phyloP scores from a whole-genome alignment of 345 rosid species.

The Heritiera fomes region DNA sequence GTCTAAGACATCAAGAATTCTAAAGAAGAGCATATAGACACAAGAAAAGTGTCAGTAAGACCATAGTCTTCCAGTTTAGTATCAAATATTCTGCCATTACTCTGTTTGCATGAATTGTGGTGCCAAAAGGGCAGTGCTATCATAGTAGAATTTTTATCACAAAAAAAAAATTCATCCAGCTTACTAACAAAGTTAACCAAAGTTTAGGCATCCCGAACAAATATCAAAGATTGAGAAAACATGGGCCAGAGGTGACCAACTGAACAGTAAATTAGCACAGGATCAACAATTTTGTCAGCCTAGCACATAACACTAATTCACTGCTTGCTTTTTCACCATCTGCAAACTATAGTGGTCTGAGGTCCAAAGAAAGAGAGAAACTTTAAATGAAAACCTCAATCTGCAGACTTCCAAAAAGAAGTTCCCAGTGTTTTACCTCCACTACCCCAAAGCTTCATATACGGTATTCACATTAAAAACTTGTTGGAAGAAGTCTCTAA shows the following conservation, averaged over 20 bases:
- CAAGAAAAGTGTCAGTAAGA: neutral
- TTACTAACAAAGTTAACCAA: neutral
- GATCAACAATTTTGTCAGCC: too few species aligned
- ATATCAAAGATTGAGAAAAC: neutral
- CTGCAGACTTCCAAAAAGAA: neutral
- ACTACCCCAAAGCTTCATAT: neutral
- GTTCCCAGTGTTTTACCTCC: neutral
- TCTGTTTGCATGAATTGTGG: neutral
- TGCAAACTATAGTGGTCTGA: neutral
- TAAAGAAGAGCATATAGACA: neutral
- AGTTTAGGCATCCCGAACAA: neutral
- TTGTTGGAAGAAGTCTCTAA: neutral
- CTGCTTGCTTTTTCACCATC: neutral
- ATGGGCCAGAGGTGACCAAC: neutral
- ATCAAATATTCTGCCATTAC: neutral
- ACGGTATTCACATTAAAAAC: neutral
- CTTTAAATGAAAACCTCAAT: neutral
- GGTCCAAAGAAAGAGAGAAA: neutral
- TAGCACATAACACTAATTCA: conserved; percentile 1
- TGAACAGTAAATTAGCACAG: neutral
- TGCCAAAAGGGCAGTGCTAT: neutral
- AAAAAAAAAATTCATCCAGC: neutral
- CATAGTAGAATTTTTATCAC: neutral
- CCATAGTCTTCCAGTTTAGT: conserved; percentile 12
- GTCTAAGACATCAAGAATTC: conserved; percentile 4